These are phyloP conservation scores for Suhomyces taliae DNA, from an alignment of 1,139 yeast genomes.

Conservation along the genomic window DNA sequence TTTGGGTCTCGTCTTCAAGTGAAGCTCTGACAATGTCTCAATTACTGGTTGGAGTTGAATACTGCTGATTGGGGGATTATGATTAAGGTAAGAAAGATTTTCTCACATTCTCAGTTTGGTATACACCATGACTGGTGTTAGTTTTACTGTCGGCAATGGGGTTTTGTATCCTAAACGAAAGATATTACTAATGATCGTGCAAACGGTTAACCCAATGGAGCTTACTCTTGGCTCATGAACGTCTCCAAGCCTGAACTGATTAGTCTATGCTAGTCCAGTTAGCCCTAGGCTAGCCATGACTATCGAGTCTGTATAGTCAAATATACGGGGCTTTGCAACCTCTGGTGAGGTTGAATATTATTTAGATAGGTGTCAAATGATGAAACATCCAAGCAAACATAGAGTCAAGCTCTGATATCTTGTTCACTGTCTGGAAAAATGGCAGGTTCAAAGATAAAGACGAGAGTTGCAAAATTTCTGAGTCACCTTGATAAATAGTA, in stretches of 20 bases:
- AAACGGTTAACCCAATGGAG: slow-evolving; percentile 79
- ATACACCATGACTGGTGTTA: slow-evolving; percentile 14
- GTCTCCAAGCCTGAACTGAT: slow-evolving; percentile 24
- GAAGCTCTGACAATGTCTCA: slow-evolving; percentile 17
- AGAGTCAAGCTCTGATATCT: slow-evolving; percentile 86
- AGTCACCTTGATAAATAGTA: slow-evolving; percentile 8
- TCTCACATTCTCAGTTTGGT: slow-evolving; percentile 15
- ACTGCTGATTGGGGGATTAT: no score
- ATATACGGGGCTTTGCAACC: slow-evolving; percentile 58
- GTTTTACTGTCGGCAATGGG: slow-evolving; percentile 57
- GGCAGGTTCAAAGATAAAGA: slow-evolving; percentile 41
- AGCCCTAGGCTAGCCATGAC: not conserved
- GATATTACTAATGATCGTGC: slow-evolving; percentile 69
- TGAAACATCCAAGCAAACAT: slow-evolving; percentile 76
- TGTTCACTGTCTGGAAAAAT: slow-evolving; percentile 50
- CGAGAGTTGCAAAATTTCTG: slow-evolving; percentile 37
- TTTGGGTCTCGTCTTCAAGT: slow-evolving; percentile 17
- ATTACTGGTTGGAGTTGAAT: not conserved
- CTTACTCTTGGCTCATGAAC: slow-evolving; percentile 77
- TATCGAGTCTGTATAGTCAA: slow-evolving; percentile 57
- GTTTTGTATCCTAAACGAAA: slow-evolving; percentile 62
- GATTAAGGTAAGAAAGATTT: no score
- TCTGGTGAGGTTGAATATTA: slow-evolving; percentile 26
- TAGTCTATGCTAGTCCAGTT: no score
- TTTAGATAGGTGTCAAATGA: slow-evolving; percentile 42